phyloP scores from a whole-genome alignment of 331 rosid species.

The Arachis monticola region DNA sequence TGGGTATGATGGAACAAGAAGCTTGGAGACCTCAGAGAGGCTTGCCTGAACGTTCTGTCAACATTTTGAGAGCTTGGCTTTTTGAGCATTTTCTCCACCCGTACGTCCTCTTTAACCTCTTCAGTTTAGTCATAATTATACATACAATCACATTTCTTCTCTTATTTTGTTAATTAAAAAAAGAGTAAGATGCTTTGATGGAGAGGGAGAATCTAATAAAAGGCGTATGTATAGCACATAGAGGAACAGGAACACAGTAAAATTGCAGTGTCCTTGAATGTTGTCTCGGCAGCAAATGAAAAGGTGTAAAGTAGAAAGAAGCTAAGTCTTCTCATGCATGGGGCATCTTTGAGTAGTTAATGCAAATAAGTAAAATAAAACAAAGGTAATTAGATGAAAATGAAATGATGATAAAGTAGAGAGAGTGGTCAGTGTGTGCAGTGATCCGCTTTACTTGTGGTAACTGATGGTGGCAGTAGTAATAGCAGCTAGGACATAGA shows the following conservation, averaged over 20 bases:
- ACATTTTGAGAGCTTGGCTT: constrained; percentile 97
- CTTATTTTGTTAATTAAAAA: too few relatives aligned
- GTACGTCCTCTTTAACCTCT: constrained; percentile 51
- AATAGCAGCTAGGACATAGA: constrained; percentile 50
- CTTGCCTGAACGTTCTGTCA: constrained; percentile 97
- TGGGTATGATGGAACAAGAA: constrained; percentile 99
- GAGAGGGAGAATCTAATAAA: constrained; percentile 39
- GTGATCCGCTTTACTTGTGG: constrained; percentile 47
- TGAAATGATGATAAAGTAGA: constrained; percentile 36
- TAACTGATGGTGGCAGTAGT: too few relatives aligned
- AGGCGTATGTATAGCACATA: constrained; percentile 33
- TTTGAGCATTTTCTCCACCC: constrained; percentile 99
- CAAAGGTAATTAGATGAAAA: constrained; percentile 26
- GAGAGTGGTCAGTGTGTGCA: constrained; percentile 43
- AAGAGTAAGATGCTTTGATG: too few relatives aligned
- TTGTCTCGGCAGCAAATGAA: constrained; percentile 49
- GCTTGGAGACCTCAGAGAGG: constrained; percentile 99
- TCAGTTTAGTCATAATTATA: too few relatives aligned
- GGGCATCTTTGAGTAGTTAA: constrained; percentile 1
- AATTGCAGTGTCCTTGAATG: constrained; percentile 58
- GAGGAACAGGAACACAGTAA: constrained; percentile 55
- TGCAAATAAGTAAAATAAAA: background rate
- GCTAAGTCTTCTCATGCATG: too few relatives aligned
- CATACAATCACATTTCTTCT: too few relatives aligned
- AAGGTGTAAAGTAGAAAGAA: constrained; percentile 45